These are phyloP conservation scores for Oxytropis ochrocephala DNA, from an alignment of 306 rosid species.

Conservation along the genomic window DNA sequence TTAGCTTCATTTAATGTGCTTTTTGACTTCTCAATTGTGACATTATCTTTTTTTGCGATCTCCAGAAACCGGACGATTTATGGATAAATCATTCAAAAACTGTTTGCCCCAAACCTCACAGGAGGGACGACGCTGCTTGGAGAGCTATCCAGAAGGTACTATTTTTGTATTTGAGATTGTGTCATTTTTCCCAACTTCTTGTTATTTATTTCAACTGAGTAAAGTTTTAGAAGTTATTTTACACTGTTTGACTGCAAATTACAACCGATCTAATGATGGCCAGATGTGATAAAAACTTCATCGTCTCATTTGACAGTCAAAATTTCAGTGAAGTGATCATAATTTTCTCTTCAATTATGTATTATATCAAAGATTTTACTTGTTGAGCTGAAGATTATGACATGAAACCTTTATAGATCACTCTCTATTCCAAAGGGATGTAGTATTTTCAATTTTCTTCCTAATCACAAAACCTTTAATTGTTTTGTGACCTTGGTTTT, in stretches of 20 bases:
- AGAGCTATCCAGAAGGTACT: slow-evolving; percentile 70
- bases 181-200: background rate
- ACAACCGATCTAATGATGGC: no score
- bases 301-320: no score
- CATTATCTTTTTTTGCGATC: slow-evolving; percentile 13
- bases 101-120: slow-evolving; percentile 89
- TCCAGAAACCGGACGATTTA: slow-evolving; percentile 96
- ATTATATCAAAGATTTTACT: background rate
- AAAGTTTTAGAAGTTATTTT: slow-evolving; percentile 1
- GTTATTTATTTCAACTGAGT: background rate
- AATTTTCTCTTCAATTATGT: background rate
- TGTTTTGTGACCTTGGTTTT: slow-evolving; percentile 19
- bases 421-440: background rate
- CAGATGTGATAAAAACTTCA: no score
- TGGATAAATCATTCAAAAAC: slow-evolving; percentile 86
- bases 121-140: slow-evolving; percentile 67
- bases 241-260: background rate
- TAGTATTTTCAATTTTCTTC: slow-evolving; percentile 4
- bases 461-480: no score
- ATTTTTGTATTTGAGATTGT: background rate
- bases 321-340: background rate
- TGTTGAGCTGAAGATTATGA: background rate
- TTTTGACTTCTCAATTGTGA: slow-evolving; percentile 23
- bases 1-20: slow-evolving; percentile 3
- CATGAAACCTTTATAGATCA: background rate